Base-by-base conservation (phyloP, 164 flowering plant species). In the Amborella trichopoda region DNA sequence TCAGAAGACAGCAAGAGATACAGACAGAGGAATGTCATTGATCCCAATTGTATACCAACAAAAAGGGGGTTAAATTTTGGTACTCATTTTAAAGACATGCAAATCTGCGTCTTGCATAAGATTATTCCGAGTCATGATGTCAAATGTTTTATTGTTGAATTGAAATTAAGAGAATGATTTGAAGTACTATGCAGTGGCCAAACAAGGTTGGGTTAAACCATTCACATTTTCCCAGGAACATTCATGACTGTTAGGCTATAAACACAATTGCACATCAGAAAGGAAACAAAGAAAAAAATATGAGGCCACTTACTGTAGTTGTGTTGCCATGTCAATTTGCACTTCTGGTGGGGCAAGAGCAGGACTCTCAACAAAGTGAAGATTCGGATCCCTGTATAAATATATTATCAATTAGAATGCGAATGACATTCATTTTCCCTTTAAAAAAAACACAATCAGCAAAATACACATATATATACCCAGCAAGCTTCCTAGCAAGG, bases 401-500 rank as follows among this genome's bases (percentile, higher is more conserved):
- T 11, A 23, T 36, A 16, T 26, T 28, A 8, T 17, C 25, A 24
- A 41, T 43, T 2, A 13, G 8, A 16, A 27, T 10, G n/a, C n/a
- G n/a, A n/a, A n/a, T n/a, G n/a, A n/a, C n/a, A n/a, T n/a, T n/a
- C n/a, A n/a, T n/a, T n/a, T n/a, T n/a, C n/a, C n/a, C n/a, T 20
- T 4, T 1, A 28, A 28, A 5, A 40, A 40, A 28, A 17, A 9
- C 8, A 42, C 19, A 34, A 19, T 14, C 34, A 9, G 24, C 18
- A 22, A 14, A 24, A n/a, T 9, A 1, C 6, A 20, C 9, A 32
- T 24, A 25, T 13, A 9, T 38, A 19, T 73, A 83, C 93, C 93
- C 93, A n/a, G 93, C 80, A 56, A 80, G 84, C 44, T 81, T 85
- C 41, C 91, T 59, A 16, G 95, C 87, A 33, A 85, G 81, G 48